Conservation (phyloP, 139 green algal species). For the Auxenochlorella protothecoides region DNA sequence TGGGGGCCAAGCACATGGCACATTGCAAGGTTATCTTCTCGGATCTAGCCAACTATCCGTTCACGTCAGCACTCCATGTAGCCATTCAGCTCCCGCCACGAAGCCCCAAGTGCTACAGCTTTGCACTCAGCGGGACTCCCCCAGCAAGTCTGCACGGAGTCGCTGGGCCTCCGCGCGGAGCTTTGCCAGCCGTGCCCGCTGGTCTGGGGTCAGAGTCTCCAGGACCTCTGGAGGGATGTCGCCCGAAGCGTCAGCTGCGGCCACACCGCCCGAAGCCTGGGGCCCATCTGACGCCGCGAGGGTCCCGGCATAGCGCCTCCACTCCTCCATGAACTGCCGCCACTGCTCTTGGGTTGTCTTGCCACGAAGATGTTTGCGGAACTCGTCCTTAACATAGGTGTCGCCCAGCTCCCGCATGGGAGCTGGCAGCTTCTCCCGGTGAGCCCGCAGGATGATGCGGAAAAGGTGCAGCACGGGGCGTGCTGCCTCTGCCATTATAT, state of each 20-base stretch:
- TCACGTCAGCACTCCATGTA: too few species aligned
- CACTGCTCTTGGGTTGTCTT: slow-evolving; percentile 53
- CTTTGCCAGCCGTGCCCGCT: slow-evolving; percentile 7
- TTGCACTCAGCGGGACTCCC: too few species aligned
- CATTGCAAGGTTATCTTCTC: too few species aligned
- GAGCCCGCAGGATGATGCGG: slow-evolving; percentile 50
- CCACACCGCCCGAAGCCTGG: background rate
- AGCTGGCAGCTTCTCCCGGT: slow-evolving; percentile 45
- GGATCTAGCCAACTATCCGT: too few species aligned
- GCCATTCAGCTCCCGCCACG: too few species aligned
- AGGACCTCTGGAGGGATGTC: slow-evolving; percentile 10
- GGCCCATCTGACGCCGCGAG: slow-evolving; percentile 30
- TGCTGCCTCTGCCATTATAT: background rate
- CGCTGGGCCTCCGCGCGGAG: slow-evolving; percentile 7
- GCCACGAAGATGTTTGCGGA: slow-evolving; percentile 37
- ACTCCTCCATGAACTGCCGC: slow-evolving; percentile 54
- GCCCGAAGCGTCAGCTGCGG: background rate
- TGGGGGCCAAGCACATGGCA: too few species aligned
- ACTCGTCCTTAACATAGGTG: slow-evolving; percentile 52
- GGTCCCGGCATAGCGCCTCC: slow-evolving; percentile 47
- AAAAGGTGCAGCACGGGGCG: slow-evolving; percentile 29
- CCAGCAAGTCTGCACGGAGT: too few species aligned
- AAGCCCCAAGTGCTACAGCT: too few species aligned
- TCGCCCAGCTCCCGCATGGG: slow-evolving; percentile 61
- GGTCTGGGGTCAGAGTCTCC: slow-evolving; percentile 6